These are phyloP conservation scores for Globisporangium nagaii DNA, from an alignment of 352 stramenopile genomes.

Conservation along the genomic window DNA sequence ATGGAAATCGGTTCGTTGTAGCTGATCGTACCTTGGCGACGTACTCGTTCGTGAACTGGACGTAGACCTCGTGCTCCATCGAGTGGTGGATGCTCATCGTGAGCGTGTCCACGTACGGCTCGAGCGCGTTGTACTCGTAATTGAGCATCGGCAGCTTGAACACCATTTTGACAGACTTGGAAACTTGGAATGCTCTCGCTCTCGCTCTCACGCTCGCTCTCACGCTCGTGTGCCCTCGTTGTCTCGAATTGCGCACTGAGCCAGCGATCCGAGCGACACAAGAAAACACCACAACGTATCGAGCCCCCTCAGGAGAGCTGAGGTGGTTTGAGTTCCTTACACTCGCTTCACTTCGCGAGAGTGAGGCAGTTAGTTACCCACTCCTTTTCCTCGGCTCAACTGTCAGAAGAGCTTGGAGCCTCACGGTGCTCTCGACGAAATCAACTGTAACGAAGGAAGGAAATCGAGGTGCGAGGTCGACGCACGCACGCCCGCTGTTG, in stretches of 20 bases:
- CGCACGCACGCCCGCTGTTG: too few relatives aligned
- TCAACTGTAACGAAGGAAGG: too few relatives aligned
- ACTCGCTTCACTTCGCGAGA: too few relatives aligned
- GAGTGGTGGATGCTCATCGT: constrained; percentile 57
- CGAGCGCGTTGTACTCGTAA: constrained; percentile 49
- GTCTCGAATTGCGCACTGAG: not conserved
- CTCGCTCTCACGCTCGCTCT: not conserved
- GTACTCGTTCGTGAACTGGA: constrained; percentile 30
- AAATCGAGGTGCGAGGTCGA: too few relatives aligned
- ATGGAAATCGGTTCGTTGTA: not conserved
- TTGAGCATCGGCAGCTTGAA: constrained; percentile 40
- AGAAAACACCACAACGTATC: too few relatives aligned
- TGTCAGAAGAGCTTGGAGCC: too few relatives aligned
- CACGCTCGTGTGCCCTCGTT: too few relatives aligned
- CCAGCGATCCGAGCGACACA: not conserved
- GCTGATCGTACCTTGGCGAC: constrained; percentile 37
- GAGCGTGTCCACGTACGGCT: constrained; percentile 44
- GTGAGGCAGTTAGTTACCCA: too few relatives aligned
- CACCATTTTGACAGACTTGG: constrained; percentile 12
- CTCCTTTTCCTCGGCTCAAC: too few relatives aligned
- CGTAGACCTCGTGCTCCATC: constrained; percentile 42
- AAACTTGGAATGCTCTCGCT: not conserved
- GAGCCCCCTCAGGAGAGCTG: too few relatives aligned
- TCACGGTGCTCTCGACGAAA: too few relatives aligned
- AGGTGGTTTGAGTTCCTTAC: too few relatives aligned